Evolutionary conservation across 2,329 filamentous ascomycete species (phyloP).

Genomic region (Sporothrix mexicana): DNA sequence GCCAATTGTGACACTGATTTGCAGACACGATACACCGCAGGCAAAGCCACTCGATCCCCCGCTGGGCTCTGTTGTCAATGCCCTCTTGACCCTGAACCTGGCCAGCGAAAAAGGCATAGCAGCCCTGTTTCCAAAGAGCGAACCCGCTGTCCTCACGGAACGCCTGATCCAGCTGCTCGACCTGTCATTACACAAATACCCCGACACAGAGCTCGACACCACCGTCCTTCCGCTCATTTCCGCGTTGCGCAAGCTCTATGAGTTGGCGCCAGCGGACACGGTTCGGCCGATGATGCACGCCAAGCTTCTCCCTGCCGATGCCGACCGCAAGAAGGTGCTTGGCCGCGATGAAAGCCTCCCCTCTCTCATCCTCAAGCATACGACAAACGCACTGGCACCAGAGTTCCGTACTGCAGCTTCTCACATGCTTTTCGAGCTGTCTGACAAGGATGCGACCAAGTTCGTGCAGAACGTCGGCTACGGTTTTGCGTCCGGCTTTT

Average conservation of each 20-base stretch:
- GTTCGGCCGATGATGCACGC: constrained; percentile 68
- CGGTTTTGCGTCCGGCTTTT: constrained; percentile 87
- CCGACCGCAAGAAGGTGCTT: constrained; percentile 77
- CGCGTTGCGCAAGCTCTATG: constrained; percentile 73
- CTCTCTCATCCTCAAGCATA: constrained; percentile 76
- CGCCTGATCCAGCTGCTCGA: constrained; percentile 74
- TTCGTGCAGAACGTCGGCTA: constrained; percentile 95
- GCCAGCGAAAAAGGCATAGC: constrained; percentile 57
- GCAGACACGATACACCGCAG: constrained; percentile 60
- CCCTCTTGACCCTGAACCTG: constrained; percentile 78
- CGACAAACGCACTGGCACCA: constrained; percentile 73
- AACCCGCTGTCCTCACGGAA: constrained; percentile 64
- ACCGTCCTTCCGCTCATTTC: constrained; percentile 75
- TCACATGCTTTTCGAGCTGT: constrained; percentile 84
- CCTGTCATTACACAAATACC: constrained; percentile 66
- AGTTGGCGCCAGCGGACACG: constrained; percentile 64
- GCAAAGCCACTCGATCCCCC: constrained; percentile 74
- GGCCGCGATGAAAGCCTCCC: constrained; percentile 77
- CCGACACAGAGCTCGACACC: constrained; percentile 73
- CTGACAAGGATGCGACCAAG: constrained; percentile 75
- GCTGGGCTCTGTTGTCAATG: constrained; percentile 75
- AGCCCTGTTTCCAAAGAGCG: constrained; percentile 69
- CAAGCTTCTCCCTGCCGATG: constrained; percentile 74
- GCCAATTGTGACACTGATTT: constrained; percentile 73
- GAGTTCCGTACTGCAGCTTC: constrained; percentile 77